A percentile compares a stretch with the other conserved stretches of the same genome.
These are phyloP conservation scores for Diaporthe ilicicola DNA, from an alignment of 2,329 filamentous ascomycete species.

Conservation along the genomic window DNA sequence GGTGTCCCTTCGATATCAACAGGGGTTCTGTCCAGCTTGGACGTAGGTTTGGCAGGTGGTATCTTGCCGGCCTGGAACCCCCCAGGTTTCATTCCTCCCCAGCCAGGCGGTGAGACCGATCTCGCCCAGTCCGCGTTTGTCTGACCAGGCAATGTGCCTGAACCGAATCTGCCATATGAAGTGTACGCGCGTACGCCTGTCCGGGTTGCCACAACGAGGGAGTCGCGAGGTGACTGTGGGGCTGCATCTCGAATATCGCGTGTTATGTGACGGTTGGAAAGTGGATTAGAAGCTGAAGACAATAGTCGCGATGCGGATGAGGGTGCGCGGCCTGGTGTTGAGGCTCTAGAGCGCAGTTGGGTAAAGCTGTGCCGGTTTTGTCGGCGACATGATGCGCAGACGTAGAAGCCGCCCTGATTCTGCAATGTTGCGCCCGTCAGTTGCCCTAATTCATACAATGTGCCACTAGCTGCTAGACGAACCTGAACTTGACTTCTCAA, in stretches of 20 bases:
- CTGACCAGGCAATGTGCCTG: constrained; percentile 29
- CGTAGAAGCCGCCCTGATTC: constrained; percentile 49
- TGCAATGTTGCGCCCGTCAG: constrained; percentile 34
- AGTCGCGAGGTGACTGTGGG: neutral
- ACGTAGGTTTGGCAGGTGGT: constrained; percentile 25
- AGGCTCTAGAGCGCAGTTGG: constrained; percentile 15
- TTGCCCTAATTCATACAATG: too few relatives aligned
- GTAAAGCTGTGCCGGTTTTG: constrained; percentile 34
- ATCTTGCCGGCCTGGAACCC: constrained; percentile 2
- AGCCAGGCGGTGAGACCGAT: constrained; percentile 1
- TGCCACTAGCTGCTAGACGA: neutral
- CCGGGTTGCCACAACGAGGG: neutral
- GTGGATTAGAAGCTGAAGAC: neutral
- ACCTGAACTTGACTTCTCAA: constrained; percentile 32
- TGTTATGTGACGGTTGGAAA: neutral
- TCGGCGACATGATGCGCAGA: constrained; percentile 51
- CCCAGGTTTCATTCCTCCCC: constrained; percentile 14
- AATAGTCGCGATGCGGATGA: constrained; percentile 3
- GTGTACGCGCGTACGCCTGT: constrained; percentile 8
- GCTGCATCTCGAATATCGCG: neutral
- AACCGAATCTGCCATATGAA: constrained; percentile 30
- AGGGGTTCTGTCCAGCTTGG: neutral
- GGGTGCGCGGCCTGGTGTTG: neutral
- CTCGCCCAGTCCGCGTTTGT: constrained; percentile 26
- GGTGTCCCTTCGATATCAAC: too few relatives aligned